phyloP scores from a whole-genome alignment of 768 basidiomycete genomes.

The Lentinula sp. region DNA sequence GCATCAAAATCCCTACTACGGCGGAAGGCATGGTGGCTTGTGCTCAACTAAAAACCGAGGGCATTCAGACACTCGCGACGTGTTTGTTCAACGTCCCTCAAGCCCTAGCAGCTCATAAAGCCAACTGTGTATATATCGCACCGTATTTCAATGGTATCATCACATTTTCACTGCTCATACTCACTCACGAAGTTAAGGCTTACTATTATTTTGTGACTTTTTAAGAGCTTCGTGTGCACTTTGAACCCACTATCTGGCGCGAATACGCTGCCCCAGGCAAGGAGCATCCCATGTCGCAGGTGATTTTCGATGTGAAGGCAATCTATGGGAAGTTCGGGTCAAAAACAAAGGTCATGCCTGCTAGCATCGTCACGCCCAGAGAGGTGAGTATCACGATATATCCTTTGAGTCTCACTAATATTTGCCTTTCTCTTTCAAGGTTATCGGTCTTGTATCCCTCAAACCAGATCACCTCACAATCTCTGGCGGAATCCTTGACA shows the following conservation, averaged over 20 bases:
- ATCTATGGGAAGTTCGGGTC: slow-evolving; percentile 28
- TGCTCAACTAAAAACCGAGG: slow-evolving; percentile 32
- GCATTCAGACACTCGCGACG: slow-evolving; percentile 50
- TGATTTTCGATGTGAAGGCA: slow-evolving; percentile 32
- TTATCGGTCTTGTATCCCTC: slow-evolving; percentile 33
- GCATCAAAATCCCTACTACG: slow-evolving; percentile 56
- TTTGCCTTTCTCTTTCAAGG: slow-evolving; percentile 16
- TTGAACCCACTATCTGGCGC: slow-evolving; percentile 31
- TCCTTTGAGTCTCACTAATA: neutral
- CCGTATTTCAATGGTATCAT: slow-evolving; percentile 50
- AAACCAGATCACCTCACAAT: slow-evolving; percentile 38
- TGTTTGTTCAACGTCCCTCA: slow-evolving; percentile 50
- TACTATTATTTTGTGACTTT: neutral
- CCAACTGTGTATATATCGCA: slow-evolving; percentile 44
- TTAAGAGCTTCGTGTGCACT: slow-evolving; percentile 42
- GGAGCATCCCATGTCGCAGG: slow-evolving; percentile 35
- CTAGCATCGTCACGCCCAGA: slow-evolving; percentile 29
- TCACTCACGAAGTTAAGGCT: neutral
- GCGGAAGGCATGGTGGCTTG: slow-evolving; percentile 48
- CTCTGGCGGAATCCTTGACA: slow-evolving; percentile 31
- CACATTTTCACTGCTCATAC: slow-evolving; percentile 2
- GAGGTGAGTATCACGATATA: slow-evolving; percentile 21
- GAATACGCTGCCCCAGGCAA: slow-evolving; percentile 29
- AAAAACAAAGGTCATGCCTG: slow-evolving; percentile 43
- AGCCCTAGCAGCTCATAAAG: slow-evolving; percentile 48